Percentiles rank a stretch among this genome's conserved stretches.
Conservation (phyloP, 2,329 filamentous ascomycete genomes). For the Fusarium paranaense region DNA sequence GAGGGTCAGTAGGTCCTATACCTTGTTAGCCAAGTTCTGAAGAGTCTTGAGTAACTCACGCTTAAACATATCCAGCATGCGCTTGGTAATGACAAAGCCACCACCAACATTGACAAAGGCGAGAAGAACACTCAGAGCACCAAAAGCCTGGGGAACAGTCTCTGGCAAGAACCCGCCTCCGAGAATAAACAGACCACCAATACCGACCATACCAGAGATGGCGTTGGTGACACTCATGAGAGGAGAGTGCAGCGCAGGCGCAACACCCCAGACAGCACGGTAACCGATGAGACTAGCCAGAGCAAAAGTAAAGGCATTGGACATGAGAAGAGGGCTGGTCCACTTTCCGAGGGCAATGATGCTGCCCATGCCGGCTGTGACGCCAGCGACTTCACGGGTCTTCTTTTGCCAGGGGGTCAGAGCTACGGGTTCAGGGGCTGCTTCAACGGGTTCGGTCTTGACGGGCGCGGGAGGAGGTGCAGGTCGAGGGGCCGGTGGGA, state of each 20-base stretch:
- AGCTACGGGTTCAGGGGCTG: slow-evolving; percentile 65
- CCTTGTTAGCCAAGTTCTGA: slow-evolving; percentile 19
- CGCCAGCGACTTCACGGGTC: slow-evolving; percentile 77
- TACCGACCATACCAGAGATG: slow-evolving; percentile 90
- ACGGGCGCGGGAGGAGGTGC: slow-evolving; percentile 65
- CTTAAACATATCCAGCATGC: slow-evolving; percentile 94
- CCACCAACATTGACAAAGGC: slow-evolving; percentile 91
- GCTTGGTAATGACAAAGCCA: slow-evolving; percentile 90
- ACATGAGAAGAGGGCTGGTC: slow-evolving; percentile 87
- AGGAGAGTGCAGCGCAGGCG: slow-evolving; percentile 85
- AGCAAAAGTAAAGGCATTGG: slow-evolving; percentile 86
- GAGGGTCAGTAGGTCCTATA: slow-evolving; percentile 80
- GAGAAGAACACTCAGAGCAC: slow-evolving; percentile 82
- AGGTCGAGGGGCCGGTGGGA: slow-evolving; percentile 81
- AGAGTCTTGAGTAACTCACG: slow-evolving; percentile 55
- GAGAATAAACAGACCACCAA: slow-evolving; percentile 90
- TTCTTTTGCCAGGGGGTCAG: slow-evolving; percentile 87
- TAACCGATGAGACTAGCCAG: slow-evolving; percentile 89
- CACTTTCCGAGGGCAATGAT: slow-evolving; percentile 82
- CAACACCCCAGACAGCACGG: slow-evolving; percentile 88
- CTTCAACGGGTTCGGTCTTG: slow-evolving; percentile 58
- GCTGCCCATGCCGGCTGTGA: slow-evolving; percentile 83
- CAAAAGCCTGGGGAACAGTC: slow-evolving; percentile 82
- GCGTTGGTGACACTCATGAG: slow-evolving; percentile 95
- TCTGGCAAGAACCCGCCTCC: slow-evolving; percentile 83